Base-by-base conservation (phyloP, 1,284 basidiomycete genomes). In the Leucoagaricus sp. region DNA sequence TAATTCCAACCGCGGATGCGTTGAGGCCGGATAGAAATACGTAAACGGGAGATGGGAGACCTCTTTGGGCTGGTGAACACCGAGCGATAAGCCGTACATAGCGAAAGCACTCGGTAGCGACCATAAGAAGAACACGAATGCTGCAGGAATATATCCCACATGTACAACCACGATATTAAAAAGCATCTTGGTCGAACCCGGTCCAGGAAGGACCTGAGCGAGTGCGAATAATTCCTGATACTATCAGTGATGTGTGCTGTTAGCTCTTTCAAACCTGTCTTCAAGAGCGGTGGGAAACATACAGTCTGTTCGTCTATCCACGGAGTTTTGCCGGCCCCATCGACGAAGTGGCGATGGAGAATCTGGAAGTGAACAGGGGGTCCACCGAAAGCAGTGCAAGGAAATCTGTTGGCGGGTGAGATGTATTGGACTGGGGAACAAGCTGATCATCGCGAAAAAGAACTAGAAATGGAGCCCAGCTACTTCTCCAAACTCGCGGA, bases 1-100 rank as follows among this genome's bases (percentile, higher is more conserved):
- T 82, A 21, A 85, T 67, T 0, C 83, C 83, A 2, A 85, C 83
- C 0, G 81, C 80, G 0, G 83, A 74, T 0, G 82, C 78, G 62
- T 86, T 85, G 19, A 86, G 62, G 0, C 84, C 84, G 0, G 81
- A 81, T 15, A 86, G 68, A 7, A 84, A 69, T 1, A 76, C 80
- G 41, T 82, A 78, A 10, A 79, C 81, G 38, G 78, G 75, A 1
- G 67, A 65, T 0, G 83, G 83, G 0, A 85, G 73, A 64, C 66
- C 29, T 75, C 71, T 10, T 74, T 72, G 17, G 85, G 76, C 4
- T 64, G 69, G n/a, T 70, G 65, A 2, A 85, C 75, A n/a, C 76
- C 83, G 1, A 80, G 69, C 0, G 75, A 77, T 8, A 85, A 67
- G 2, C 69, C 75, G 17, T 75, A 79, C 82, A 85, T 85, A 2